These are phyloP conservation scores for Chrysoporthe austroafricana DNA, from an alignment of 2,329 filamentous ascomycete species.

Conservation along the genomic window DNA sequence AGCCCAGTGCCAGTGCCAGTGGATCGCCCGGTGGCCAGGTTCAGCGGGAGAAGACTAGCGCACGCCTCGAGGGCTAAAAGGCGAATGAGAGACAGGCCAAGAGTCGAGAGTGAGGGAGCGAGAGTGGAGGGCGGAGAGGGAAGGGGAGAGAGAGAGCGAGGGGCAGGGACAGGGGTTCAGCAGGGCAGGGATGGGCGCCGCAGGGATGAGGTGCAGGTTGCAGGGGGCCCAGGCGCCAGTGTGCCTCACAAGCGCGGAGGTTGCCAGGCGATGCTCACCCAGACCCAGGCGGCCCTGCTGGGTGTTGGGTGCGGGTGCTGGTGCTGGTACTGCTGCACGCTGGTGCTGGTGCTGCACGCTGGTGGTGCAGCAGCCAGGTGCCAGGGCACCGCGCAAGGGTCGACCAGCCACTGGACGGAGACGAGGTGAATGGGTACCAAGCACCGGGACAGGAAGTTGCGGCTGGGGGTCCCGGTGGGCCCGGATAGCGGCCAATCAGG, in stretches of 20 bases:
- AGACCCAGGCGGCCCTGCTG: background rate
- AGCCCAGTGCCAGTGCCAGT: background rate
- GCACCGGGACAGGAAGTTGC: constrained; percentile 14
- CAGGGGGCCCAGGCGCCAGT: constrained; percentile 10
- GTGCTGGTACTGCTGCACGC: too few relatives aligned
- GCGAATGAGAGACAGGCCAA: constrained; percentile 4
- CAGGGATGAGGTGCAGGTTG: constrained; percentile 11
- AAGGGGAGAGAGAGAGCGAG: background rate
- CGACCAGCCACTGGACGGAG: constrained; percentile 13
- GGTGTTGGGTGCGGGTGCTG: too few relatives aligned
- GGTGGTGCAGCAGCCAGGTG: too few relatives aligned
- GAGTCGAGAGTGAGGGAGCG: constrained; percentile 8
- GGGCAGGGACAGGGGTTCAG: constrained; percentile 2
- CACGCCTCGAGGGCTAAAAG: constrained; percentile 9
- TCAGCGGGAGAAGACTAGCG: constrained; percentile 7
- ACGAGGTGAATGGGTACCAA: constrained; percentile 6
- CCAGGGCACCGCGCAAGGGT: background rate
- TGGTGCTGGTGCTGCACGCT: too few relatives aligned
- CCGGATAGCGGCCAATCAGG: background rate
- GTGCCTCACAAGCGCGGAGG: constrained; percentile 16
- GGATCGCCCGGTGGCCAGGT: background rate
- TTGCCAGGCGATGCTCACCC: constrained; percentile 2
- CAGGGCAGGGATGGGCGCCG: background rate
- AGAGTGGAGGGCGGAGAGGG: constrained; percentile 2
- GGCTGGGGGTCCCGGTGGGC: constrained; percentile 10